Base-by-base conservation (phyloP, 768 basidiomycete genomes). In the Boletus tomentosulus region DNA sequence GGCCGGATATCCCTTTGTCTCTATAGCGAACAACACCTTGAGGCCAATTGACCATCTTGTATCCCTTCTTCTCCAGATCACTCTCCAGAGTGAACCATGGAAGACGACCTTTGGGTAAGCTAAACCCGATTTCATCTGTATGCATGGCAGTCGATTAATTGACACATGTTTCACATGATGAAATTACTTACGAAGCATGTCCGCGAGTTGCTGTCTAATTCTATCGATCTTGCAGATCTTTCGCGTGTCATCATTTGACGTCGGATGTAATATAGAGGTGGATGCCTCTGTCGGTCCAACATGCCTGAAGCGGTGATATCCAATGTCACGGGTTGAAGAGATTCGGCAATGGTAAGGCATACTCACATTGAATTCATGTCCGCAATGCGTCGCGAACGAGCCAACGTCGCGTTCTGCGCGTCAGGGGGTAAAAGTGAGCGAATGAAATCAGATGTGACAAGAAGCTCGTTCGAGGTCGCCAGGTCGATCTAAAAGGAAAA, bases 161-260 rank as follows among this genome's bases (percentile, higher is more conserved):
- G 6, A 12, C 30, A 4, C 24, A 16, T 19, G 12, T 35, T 35
- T 15, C 22, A 35, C 13, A 10, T 16, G 10, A 38, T 3, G 5
- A 11, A 15, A 44, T 13, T 9, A 53, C 57, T 46, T 12, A 59
- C 57, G 51, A 47, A 59, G 54, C 59, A 58, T 55, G 1, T 47
- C 28, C 28, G 28, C 3, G 28, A 28, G 28, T 28, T 28, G 3
- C 16, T 48, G 30, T 28, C 42, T 46, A 33, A 55, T 47, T 12
- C 35, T 10, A n/a, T 51, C 38, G 2, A 59, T 50, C 55, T 46
- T 58, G 12, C 9, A 43, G 10, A 11, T 24, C n/a, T n/a, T n/a
- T n/a, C n/a, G n/a, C n/a, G n/a, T n/a, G n/a, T n/a, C n/a, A n/a
- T n/a, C n/a, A n/a, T n/a, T n/a, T 43, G 19, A 6, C 13, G 42